Base-by-base conservation (phyloP, 2,329 filamentous ascomycete genomes). In the Fusarium pseudograminearum region DNA sequence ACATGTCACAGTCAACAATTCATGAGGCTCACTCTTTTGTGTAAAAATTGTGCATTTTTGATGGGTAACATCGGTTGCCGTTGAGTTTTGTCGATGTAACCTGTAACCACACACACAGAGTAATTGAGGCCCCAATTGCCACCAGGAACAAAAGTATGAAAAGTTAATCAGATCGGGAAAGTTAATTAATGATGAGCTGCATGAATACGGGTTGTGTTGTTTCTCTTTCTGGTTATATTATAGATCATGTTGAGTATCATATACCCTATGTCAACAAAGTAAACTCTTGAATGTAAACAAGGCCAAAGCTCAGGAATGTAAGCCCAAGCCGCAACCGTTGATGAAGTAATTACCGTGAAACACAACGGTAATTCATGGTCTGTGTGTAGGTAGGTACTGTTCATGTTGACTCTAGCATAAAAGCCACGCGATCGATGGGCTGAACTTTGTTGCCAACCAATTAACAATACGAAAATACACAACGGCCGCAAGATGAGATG, bases 61-160 rank as follows among this genome's bases (percentile, higher is more conserved):
- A 52, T 66, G 65, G 68, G 65, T 71, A 28, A 60, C 68, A 71
- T 69, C 46, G 65, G 41, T 28, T 34, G 45, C 38, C 38, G n/a
- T 63, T 40, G 33, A 58, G n/a, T 22, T 33, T 14, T 33, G 20
- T 26, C 67, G 64, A 70, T 70, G 67, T 65, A 71, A 70, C 67
- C 67, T 70, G 67, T 65, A 71, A 70, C 67, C 67, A 61, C 55
- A 47, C 63, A 30, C 12, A 20, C 44, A 48, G 30, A 67, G 7
- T n/a, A 56, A 40, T 33, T 36, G 53, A 61, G 34, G 48, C 53
- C 34, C 22, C 18, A 33, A 66, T 71, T 71, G 52, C 68, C 55
- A 68, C 67, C 58, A 65, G 64, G 68, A 71, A 71, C 55, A 56
- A 51, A 71, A 52, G 51, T 51, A 71, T 52, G 54, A 42, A 36